Evolutionary conservation across 441 rosid genomes (phyloP), one percentile per base, ranked within the genome.

Genomic region (Gossypium gossypioides): DNA sequence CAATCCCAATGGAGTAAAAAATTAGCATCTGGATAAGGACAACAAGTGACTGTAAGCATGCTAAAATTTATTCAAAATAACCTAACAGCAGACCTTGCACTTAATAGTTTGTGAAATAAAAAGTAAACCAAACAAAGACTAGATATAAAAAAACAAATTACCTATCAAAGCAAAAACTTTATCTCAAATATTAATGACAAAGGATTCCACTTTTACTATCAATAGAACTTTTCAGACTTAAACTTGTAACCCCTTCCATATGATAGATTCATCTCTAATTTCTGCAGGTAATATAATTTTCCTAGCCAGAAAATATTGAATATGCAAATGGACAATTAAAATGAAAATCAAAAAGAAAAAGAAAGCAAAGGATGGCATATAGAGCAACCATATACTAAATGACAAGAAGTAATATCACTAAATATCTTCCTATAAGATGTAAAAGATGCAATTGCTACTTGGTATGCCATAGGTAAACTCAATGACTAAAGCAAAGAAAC

Each of bases 401-500:
- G 67, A 29, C 13, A 46, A 48, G 29, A 48, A 59, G 27, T 1
- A 50, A 12, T 10, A 40, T 51, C 12, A 32, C 9, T 6, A 27
- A 37, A 34, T 22, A 34, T 32, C 32, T 46, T 68, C 67, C 40
- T 32, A 59, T 50, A 67, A 74, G n/a, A 6, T 3, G 9, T 63
- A 48, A 27, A 34, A 62, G 34, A 69, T 4, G 63, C 56, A 62
- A 73, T 10, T 56, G 46, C 10, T 29, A 48, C 42, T 32, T 62
- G 42, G 18, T 27, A 72, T 29, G 60, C 27, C 60, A 68, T 16
- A 19, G 9, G 21, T 52, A 60, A 62, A 18, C 8, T 29, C 32
- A n/a, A 62, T 46, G 13, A 42, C 29, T 37, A 46, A 75, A 67
- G 24, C 4, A 74, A 59, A 44, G 74, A 60, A 55, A 46, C 63